These are phyloP conservation scores for Pythium phragmitis DNA, from an alignment of 352 stramenopile species.

Conservation along the genomic window DNA sequence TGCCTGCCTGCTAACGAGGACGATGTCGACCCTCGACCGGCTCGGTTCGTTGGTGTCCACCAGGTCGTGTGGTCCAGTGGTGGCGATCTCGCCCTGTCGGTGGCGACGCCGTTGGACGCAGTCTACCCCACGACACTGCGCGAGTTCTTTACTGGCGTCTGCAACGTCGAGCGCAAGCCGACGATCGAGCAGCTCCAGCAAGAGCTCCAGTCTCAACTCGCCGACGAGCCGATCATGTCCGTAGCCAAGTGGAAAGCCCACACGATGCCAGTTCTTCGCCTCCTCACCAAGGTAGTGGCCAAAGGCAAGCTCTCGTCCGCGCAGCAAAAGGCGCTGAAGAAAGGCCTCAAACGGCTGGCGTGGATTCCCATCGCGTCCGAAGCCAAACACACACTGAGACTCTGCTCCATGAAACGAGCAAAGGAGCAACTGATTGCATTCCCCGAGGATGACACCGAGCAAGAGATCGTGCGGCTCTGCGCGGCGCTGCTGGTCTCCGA, in stretches of 20 bases:
- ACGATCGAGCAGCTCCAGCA: conserved; percentile 44
- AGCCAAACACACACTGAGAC: neutral
- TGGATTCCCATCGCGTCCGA: conserved; percentile 19
- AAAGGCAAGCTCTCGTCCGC: conserved; percentile 42
- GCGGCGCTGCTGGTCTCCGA: conserved; percentile 12
- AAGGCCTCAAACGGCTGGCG: conserved; percentile 12
- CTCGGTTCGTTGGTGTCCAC: conserved; percentile 6
- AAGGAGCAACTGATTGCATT: conserved; percentile 33
- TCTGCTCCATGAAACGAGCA: conserved; percentile 18
- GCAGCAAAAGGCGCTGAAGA: conserved; percentile 46
- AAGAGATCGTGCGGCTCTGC: conserved; percentile 24
- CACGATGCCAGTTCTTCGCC: conserved; percentile 40
- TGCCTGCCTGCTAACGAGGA: conserved; percentile 11
- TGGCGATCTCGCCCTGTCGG: conserved; percentile 25
- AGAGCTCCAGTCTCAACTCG: conserved; percentile 1
- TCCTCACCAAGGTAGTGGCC: conserved; percentile 41
- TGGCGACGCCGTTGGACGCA: conserved; percentile 34
- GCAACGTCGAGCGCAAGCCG: conserved; percentile 59
- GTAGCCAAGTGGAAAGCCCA: conserved; percentile 30
- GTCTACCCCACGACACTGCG: conserved; percentile 54
- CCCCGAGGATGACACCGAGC: conserved; percentile 1
- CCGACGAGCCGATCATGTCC: neutral
- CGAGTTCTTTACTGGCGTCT: conserved; percentile 66
- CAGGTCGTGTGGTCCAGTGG: conserved; percentile 26
- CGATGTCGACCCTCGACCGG: too few relatives aligned